Conservation (phyloP, 164 flowering plant species). For the Berberis vulgaris region DNA sequence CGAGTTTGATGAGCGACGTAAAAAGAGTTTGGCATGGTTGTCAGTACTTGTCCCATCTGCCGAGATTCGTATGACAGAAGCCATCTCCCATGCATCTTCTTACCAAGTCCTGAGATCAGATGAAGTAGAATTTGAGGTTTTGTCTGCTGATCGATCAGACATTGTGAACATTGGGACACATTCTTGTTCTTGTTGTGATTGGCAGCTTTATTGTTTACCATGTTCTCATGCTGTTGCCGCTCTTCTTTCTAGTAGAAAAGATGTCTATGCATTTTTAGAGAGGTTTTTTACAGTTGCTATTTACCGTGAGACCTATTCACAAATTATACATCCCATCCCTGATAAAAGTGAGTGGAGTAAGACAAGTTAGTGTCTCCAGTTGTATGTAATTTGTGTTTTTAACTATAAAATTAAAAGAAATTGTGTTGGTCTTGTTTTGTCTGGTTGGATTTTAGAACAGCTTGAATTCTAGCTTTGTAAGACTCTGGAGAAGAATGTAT, state of each 20-base stretch:
- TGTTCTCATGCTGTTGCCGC: conserved; percentile 88
- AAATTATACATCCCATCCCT: conserved; percentile 47
- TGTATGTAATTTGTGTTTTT: too few relatives aligned
- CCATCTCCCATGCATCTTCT: conserved; percentile 32
- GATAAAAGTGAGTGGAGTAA: conserved; percentile 47
- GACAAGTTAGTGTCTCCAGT: conserved; percentile 12
- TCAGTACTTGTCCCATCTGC: conserved; percentile 67
- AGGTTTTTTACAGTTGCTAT: conserved; percentile 45
- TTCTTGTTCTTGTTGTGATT: conserved; percentile 66
- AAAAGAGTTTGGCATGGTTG: conserved; percentile 36
- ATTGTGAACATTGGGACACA: conserved; percentile 63
- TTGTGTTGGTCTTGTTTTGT: too few relatives aligned
- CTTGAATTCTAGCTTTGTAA: too few relatives aligned
- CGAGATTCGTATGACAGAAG: conserved; percentile 51
- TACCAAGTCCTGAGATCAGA: conserved; percentile 72
- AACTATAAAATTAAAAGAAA: too few relatives aligned
- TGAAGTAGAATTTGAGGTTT: conserved; percentile 77
- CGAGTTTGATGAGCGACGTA: conserved; percentile 50
- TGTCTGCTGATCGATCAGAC: conserved; percentile 53
- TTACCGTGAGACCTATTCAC: conserved; percentile 46
- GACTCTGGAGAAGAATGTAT: too few relatives aligned
- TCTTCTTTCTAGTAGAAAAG: conserved; percentile 49
- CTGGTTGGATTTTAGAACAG: too few relatives aligned
- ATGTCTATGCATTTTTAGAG: conserved; percentile 50
- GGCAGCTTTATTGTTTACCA: conserved; percentile 78